phyloP scores from a whole-genome alignment of 495 filamentous ascomycete genomes.

The Penicillium subrubescens region DNA sequence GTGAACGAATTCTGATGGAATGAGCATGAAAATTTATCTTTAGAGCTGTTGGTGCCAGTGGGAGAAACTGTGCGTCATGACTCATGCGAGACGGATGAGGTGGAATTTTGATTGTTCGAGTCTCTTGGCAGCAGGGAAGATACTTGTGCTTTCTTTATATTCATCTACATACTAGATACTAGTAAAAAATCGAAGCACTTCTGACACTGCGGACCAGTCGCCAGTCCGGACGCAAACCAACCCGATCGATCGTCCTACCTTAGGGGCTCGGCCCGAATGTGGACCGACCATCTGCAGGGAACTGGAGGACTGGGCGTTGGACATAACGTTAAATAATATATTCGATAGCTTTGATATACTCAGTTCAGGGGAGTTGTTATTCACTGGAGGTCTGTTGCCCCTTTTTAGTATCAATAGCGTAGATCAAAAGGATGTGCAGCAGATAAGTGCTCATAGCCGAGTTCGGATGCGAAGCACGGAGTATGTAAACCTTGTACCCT shows the following conservation, averaged over 20 bases:
- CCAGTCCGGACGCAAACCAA: conserved; percentile 7
- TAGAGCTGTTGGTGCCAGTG: background rate
- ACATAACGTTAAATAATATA: background rate
- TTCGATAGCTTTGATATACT: background rate
- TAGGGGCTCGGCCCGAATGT: conserved; percentile 9
- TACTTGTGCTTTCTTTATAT: background rate
- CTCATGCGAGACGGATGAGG: background rate
- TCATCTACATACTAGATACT: background rate
- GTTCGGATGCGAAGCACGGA: conserved; percentile 5
- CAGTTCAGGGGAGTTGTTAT: background rate
- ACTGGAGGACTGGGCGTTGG: background rate
- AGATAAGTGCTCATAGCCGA: conserved; percentile 3
- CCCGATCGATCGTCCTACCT: conserved; percentile 12
- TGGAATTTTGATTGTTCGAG: background rate
- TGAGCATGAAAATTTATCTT: background rate
- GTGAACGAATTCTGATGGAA: background rate
- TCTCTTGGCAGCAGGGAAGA: conserved; percentile 1
- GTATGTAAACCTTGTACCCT: conserved; percentile 15
- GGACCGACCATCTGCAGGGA: conserved; percentile 11
- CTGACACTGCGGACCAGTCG: background rate
- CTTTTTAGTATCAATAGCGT: background rate
- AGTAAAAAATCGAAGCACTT: no score
- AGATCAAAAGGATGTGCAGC: background rate
- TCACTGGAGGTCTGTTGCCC: background rate
- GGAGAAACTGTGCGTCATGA: background rate